Evolutionary conservation across 75 land plant species (phyloP).

Genomic region (Selaginella moellendorffii): DNA sequence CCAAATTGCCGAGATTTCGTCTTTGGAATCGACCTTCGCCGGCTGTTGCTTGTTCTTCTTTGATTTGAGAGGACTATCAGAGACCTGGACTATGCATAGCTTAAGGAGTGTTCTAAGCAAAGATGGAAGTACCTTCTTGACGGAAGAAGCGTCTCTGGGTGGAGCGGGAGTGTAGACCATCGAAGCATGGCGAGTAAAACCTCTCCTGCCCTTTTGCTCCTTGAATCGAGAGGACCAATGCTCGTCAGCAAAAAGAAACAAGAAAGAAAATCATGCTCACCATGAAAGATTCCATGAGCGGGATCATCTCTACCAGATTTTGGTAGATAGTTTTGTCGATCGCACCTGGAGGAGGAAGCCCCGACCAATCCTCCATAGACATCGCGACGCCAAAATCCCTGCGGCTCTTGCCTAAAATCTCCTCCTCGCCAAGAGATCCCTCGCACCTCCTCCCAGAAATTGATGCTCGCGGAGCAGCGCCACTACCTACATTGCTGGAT

Average conservation of each 20-base stretch:
- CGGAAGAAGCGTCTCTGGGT: conserved; percentile 18
- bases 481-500: neutral
- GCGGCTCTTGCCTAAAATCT: no score
- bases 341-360: neutral
- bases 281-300: conserved; percentile 65
- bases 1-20: neutral
- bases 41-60: conserved; percentile 9
- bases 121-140: conserved; percentile 30
- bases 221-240: conserved; percentile 13
- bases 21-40: neutral
- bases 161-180: conserved; percentile 61
- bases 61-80: neutral
- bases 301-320: conserved; percentile 62
- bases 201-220: conserved; percentile 39
- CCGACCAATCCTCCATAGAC: neutral
- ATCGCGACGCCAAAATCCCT: neutral
- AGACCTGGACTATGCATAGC: no score
- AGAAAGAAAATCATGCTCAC: conserved; percentile 19
- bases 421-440: no score
- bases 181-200: conserved; percentile 42
- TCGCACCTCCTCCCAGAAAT: no score
- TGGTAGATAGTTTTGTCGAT: conserved; percentile 39
- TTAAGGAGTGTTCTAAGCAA: no score
- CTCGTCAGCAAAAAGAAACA: conserved; percentile 4
- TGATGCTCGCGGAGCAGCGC: no score